phyloP scores from a whole-genome alignment of 1,139 yeast species.

The Sporopachydermia cereana region DNA sequence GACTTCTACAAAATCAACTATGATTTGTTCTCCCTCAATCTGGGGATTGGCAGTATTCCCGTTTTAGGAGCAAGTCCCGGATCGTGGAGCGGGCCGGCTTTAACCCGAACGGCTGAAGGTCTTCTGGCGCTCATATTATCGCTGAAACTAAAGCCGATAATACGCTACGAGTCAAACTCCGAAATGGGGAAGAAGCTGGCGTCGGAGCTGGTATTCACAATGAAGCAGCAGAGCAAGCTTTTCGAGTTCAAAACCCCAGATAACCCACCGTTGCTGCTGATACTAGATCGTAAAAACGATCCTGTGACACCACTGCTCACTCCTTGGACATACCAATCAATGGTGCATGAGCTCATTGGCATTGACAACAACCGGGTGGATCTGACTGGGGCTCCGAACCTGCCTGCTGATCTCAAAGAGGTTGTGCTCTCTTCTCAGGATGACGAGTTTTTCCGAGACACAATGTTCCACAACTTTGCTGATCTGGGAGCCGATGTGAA shows the following conservation, averaged over 20 bases:
- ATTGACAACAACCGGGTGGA: constrained; percentile 73
- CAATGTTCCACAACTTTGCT: constrained; percentile 87
- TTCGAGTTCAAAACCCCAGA: constrained; percentile 60
- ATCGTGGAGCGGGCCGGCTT: constrained; percentile 36
- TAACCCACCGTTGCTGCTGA: constrained; percentile 61
- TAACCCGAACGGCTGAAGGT: constrained; percentile 40
- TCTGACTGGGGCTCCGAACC: constrained; percentile 35
- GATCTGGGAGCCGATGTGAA: constrained; percentile 86
- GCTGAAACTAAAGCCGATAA: constrained; percentile 62
- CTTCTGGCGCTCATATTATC: constrained; percentile 60
- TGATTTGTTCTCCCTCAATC: constrained; percentile 9
- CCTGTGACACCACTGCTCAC: constrained; percentile 84
- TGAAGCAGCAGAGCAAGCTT: constrained; percentile 34
- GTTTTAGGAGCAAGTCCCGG: constrained; percentile 22
- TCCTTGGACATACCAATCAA: constrained; percentile 98
- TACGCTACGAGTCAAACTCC: constrained; percentile 64
- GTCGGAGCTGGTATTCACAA: constrained; percentile 37
- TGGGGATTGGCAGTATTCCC: constrained; percentile 8
- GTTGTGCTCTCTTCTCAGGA: constrained; percentile 54
- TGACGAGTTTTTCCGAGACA: constrained; percentile 66
- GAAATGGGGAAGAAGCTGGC: constrained; percentile 54
- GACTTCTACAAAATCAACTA: constrained; percentile 10
- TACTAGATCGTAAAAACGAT: constrained; percentile 77
- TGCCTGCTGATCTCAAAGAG: constrained; percentile 39
- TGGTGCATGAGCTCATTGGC: constrained; percentile 89